phyloP scores from a whole-genome alignment of 225 moss, liverwort and hornwort species.

The Thuidium tamariscinum region DNA sequence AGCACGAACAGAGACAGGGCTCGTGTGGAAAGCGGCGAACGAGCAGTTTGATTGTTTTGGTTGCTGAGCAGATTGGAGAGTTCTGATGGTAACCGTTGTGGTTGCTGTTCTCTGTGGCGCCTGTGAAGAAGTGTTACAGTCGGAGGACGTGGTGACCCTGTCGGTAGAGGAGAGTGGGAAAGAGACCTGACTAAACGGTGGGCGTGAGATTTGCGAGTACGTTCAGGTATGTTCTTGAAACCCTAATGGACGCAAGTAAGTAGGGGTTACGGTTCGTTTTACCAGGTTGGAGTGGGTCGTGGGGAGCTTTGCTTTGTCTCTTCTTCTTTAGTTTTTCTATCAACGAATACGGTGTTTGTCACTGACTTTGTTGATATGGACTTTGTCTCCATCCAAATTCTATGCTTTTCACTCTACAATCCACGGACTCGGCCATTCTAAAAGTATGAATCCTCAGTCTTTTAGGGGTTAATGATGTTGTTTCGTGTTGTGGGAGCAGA shows the following conservation, averaged over 20 bases:
- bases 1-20: too few relatives aligned
- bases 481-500: too few relatives aligned
- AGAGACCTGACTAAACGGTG: too few relatives aligned
- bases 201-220: neutral
- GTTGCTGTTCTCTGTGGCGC: neutral
- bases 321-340: neutral
- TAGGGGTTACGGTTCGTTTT: neutral
- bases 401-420: neutral
- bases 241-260: rapidly evolving
- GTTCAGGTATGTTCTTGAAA: neutral
- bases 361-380: neutral
- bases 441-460: neutral
- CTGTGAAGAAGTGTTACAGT: too few relatives aligned
- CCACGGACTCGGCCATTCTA: neutral
- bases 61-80: neutral
- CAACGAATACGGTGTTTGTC: neutral
- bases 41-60: neutral
- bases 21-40: neutral
- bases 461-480: neutral
- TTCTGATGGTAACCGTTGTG: too few relatives aligned
- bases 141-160: neutral
- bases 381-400: neutral
- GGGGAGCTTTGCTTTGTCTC: neutral
- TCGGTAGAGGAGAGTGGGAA: neutral
- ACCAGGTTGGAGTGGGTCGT: neutral